Percentiles rank a stretch among this genome's conserved stretches.
These are phyloP conservation scores for Luvunga scandens DNA, from an alignment of 345 rosid genomes.

Conservation along the genomic window DNA sequence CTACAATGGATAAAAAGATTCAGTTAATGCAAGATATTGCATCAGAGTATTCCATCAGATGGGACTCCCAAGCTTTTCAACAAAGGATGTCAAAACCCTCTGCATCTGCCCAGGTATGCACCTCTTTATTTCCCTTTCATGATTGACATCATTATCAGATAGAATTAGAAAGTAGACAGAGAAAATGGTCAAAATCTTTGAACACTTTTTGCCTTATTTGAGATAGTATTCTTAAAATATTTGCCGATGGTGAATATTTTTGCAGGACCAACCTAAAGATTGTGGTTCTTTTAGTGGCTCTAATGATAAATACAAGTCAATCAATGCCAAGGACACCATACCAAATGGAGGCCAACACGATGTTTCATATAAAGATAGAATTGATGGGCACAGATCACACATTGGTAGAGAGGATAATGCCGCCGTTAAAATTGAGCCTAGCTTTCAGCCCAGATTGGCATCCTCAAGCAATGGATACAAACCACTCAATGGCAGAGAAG, in stretches of 20 bases:
- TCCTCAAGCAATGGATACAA: conserved; percentile 28
- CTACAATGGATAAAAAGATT: conserved; percentile 60
- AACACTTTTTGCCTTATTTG: neutral
- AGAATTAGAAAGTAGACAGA: neutral
- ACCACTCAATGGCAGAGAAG: conserved; percentile 25
- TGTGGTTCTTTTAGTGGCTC: conserved; percentile 26
- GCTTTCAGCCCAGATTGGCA: conserved; percentile 32
- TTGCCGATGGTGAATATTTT: conserved; percentile 15
- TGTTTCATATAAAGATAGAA: conserved; percentile 28
- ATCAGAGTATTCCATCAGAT: conserved; percentile 66
- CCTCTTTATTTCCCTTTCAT: conserved; percentile 14
- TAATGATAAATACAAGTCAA: conserved; percentile 31
- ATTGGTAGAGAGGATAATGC: conserved; percentile 29
- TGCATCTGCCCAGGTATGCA: conserved; percentile 45
- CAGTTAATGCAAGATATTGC: conserved; percentile 75
- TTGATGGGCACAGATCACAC: conserved; percentile 27
- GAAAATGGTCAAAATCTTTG: neutral
- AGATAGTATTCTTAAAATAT: neutral
- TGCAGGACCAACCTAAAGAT: conserved; percentile 47
- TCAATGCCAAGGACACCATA: conserved; percentile 29
- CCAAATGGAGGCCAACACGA: conserved; percentile 27
- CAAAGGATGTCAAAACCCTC: conserved; percentile 44
- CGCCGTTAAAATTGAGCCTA: conserved; percentile 24
- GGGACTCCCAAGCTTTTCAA: conserved; percentile 70
- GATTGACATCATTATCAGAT: neutral